Evolutionary conservation across 306 rosid species (phyloP).

Genomic region (Vachellia pachyceras): DNA sequence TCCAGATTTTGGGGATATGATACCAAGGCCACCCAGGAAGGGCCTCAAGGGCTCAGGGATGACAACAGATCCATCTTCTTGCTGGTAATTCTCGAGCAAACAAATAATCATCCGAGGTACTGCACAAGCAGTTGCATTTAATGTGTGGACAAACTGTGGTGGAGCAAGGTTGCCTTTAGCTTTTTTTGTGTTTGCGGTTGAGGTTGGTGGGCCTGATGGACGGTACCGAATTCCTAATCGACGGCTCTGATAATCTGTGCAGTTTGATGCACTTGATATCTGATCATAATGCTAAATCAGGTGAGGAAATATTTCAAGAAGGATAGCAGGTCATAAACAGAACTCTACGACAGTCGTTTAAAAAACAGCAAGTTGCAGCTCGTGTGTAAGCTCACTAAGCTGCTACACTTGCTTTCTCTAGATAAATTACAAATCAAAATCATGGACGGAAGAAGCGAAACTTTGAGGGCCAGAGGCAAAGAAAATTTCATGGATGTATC

Average conservation of each 20-base stretch:
- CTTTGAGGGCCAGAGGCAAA: slow-evolving; percentile 6
- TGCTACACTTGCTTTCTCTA: not conserved
- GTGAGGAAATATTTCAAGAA: not conserved
- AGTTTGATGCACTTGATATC: slow-evolving; percentile 91
- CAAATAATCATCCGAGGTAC: slow-evolving; percentile 88
- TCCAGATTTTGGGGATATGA: slow-evolving; percentile 49
- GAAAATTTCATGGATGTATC: slow-evolving; percentile 5
- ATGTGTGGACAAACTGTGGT: slow-evolving; percentile 82
- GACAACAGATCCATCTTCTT: slow-evolving; percentile 64
- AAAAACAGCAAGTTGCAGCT: slow-evolving; percentile 11
- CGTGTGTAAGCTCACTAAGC: not conserved
- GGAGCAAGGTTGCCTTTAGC: slow-evolving; percentile 71
- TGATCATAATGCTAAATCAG: slow-evolving; percentile 43
- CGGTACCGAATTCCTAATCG: slow-evolving; percentile 71
- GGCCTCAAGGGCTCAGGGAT: slow-evolving; percentile 75
- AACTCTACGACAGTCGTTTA: slow-evolving; percentile 9
- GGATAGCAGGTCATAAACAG: slow-evolving; percentile 11
- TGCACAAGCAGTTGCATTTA: slow-evolving; percentile 97
- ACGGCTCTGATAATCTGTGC: slow-evolving; percentile 77
- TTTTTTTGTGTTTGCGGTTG: slow-evolving; percentile 61
- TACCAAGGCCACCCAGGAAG: slow-evolving; percentile 65
- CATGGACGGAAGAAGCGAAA: slow-evolving; percentile 18
- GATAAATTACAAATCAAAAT: slow-evolving; percentile 16
- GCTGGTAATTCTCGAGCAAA: slow-evolving; percentile 79
- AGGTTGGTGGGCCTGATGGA: slow-evolving; percentile 58